These are phyloP conservation scores for Luzula sylvatica DNA, from an alignment of 176 grass and related monocot genomes.

Conservation along the genomic window DNA sequence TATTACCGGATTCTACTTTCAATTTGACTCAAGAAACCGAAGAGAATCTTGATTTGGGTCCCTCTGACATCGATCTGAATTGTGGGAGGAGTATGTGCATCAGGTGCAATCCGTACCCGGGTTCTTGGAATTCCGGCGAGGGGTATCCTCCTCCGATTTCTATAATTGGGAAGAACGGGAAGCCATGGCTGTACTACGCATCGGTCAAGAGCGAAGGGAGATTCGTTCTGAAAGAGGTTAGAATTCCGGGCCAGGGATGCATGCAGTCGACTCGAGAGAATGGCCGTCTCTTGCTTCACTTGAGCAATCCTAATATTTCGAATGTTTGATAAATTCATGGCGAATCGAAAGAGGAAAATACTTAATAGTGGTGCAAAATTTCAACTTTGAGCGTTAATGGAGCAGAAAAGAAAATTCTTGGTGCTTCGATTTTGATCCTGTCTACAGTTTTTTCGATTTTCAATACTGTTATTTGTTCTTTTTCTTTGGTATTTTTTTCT, in stretches of 20 bases:
- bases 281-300: slow-evolving; percentile 29
- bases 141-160: slow-evolving; percentile 27
- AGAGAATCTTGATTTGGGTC: neutral
- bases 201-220: slow-evolving; percentile 28
- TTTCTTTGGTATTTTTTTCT: too few species aligned
- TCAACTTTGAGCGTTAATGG: too few species aligned
- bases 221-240: slow-evolving; percentile 28
- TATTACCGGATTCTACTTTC: neutral
- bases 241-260: slow-evolving; percentile 25
- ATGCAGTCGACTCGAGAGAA: slow-evolving; percentile 25
- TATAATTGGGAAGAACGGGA: slow-evolving; percentile 26
- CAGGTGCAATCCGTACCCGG: slow-evolving; percentile 1
- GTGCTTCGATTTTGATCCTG: too few species aligned
- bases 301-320: neutral
- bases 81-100: slow-evolving; percentile 1
- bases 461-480: too few species aligned
- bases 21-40: neutral
- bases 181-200: slow-evolving; percentile 23
- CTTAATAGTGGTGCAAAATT: too few species aligned
- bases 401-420: too few species aligned
- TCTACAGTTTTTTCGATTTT: too few species aligned
- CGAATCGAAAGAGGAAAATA: neutral
- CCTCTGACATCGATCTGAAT: neutral
- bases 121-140: neutral
- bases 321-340: neutral